These are phyloP conservation scores for Austroboletus sp. DNA, from an alignment of 1,284 basidiomycete genomes.

Conservation along the genomic window DNA sequence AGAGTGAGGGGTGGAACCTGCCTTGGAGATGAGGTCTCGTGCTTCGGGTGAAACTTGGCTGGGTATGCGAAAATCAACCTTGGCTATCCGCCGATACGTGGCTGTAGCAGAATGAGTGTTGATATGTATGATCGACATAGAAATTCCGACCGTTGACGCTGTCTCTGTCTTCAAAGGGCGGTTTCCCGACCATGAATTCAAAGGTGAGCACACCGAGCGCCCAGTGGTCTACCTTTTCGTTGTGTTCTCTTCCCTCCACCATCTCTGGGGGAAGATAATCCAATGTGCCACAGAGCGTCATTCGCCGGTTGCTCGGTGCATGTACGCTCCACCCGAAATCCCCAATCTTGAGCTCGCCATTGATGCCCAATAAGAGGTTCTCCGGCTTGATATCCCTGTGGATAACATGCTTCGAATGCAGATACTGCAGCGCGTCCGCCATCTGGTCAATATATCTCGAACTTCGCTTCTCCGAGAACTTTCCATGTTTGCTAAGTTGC, in stretches of 20 bases:
- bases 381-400: conserved; percentile 99
- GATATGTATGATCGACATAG: background rate
- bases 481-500: conserved; percentile 79
- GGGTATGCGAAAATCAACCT: conserved; percentile 78
- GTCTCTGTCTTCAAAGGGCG: conserved; percentile 87
- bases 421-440: conserved; percentile 90
- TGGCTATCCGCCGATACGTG: conserved; percentile 81
- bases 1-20: conserved; percentile 24
- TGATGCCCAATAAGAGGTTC: conserved; percentile 89
- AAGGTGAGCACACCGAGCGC: conserved; percentile 93
- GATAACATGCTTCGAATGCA: conserved; percentile 95
- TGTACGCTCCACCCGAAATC: conserved; percentile 99
- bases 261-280: conserved; percentile 99
- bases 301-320: conserved; percentile 84
- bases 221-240: conserved; percentile 92
- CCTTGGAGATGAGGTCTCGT: conserved; percentile 58
- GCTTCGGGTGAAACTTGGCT: conserved; percentile 58
- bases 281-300: conserved; percentile 89
- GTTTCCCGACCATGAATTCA: conserved; percentile 88
- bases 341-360: conserved; percentile 95
- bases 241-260: conserved; percentile 86
- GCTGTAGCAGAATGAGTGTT: conserved; percentile 39
- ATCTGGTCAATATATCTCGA: conserved; percentile 94
- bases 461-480: conserved; percentile 83
- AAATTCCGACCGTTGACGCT: conserved; percentile 61